Percentiles rank a stretch among this genome's conserved stretches.
Evolutionary conservation across 176 grass and related monocot genomes (phyloP).

Genomic region (Musa acuminata): DNA sequence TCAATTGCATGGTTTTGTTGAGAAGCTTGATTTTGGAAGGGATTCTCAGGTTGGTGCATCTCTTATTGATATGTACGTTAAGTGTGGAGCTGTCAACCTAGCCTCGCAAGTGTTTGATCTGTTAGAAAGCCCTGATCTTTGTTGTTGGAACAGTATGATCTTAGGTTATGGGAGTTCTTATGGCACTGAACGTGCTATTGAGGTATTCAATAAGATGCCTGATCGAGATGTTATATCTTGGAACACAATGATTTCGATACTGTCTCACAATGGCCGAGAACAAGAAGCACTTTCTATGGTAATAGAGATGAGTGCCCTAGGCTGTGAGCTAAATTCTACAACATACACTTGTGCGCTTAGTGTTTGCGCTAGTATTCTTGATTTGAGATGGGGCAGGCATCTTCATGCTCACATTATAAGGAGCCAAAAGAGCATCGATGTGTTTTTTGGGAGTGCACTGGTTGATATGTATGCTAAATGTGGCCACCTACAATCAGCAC

Average conservation of each 20-base stretch:
- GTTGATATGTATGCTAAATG: conserved; percentile 91
- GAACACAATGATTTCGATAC: conserved; percentile 75
- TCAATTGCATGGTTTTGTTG: conserved; percentile 59
- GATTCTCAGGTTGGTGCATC: conserved; percentile 40
- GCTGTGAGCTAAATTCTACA: conserved; percentile 57
- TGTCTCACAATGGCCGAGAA: conserved; percentile 39
- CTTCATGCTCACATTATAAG: conserved; percentile 66
- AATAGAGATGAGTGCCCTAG: conserved; percentile 55
- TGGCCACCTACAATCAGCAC: conserved; percentile 51
- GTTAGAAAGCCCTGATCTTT: conserved; percentile 46
- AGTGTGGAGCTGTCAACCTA: conserved; percentile 41
- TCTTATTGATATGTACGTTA: conserved; percentile 85
- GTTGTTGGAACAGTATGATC: conserved; percentile 72
- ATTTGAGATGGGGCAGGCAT: conserved; percentile 55
- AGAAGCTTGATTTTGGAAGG: conserved; percentile 47
- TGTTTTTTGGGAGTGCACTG: conserved; percentile 76
- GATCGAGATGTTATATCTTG: conserved; percentile 74
- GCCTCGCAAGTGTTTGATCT: conserved; percentile 45
- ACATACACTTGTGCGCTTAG: conserved; percentile 75
- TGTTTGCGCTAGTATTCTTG: conserved; percentile 61
- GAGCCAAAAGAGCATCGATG: conserved; percentile 43
- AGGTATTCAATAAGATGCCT: conserved; percentile 65
- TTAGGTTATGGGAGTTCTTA: conserved; percentile 47
- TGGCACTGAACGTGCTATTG: conserved; percentile 39
- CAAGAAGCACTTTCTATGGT: conserved; percentile 49